phyloP scores from a whole-genome alignment of 148 eudicot genomes.

The Talinum fruticosum region DNA sequence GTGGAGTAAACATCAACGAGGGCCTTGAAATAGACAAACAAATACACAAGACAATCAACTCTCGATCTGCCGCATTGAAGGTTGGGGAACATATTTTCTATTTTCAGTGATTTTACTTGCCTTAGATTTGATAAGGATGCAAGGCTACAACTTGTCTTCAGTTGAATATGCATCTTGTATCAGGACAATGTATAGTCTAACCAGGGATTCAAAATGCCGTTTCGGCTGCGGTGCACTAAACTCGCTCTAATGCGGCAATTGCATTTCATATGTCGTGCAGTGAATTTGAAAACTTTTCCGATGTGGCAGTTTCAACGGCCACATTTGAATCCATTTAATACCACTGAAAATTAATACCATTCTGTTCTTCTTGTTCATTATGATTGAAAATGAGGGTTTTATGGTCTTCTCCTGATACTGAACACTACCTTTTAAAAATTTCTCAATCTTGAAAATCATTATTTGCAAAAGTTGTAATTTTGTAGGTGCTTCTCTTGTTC shows the following conservation, averaged over 20 bases:
- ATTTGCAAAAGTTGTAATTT: not conserved
- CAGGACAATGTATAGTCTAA: not conserved
- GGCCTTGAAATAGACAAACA: slow-evolving; percentile 76
- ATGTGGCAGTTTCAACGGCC: too few species aligned
- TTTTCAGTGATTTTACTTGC: slow-evolving; percentile 1
- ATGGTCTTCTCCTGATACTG: not conserved
- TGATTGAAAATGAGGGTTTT: not conserved
- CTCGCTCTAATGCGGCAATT: too few species aligned
- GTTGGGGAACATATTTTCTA: slow-evolving; percentile 29
- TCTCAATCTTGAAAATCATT: not conserved
- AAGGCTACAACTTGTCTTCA: not conserved
- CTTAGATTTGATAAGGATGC: not conserved
- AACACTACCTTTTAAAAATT: not conserved
- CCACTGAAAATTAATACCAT: not conserved
- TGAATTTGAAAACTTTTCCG: too few species aligned
- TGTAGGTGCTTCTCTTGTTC: not conserved
- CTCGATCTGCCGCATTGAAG: slow-evolving; percentile 84
- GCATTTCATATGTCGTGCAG: too few species aligned
- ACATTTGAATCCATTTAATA: too few species aligned
- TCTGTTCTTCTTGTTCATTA: not conserved
- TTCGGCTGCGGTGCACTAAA: too few species aligned
- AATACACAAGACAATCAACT: slow-evolving; percentile 72
- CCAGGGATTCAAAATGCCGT: too few species aligned
- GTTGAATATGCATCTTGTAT: not conserved
- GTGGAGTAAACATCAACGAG: slow-evolving; percentile 67